Percentiles rank a stretch among this genome's conserved stretches.
Conservation (phyloP, 306 rosid species). For the Luffa acutangula region DNA sequence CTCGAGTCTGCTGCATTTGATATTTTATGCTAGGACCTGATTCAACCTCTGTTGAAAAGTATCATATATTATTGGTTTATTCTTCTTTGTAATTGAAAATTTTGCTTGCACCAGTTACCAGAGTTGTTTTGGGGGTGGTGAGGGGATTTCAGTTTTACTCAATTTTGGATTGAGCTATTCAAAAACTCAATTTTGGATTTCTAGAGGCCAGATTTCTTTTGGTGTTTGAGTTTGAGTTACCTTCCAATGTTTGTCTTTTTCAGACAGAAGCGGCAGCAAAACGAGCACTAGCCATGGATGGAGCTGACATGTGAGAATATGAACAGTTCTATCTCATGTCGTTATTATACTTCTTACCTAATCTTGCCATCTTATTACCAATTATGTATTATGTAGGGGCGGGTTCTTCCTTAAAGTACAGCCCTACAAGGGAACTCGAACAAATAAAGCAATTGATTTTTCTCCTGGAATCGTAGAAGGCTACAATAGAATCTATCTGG, state of each 20-base stretch:
- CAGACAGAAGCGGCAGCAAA: constrained; percentile 94
- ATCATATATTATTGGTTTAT: background rate
- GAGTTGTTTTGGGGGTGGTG: background rate
- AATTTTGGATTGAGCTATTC: background rate
- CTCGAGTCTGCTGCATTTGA: background rate
- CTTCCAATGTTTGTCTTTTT: constrained; percentile 10
- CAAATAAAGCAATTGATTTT: constrained; percentile 42
- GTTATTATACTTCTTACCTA: background rate
- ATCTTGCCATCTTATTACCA: background rate
- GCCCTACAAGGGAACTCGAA: constrained; percentile 48
- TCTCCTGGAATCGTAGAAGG: constrained; percentile 68
- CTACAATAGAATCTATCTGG: constrained; percentile 76
- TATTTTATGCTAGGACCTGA: background rate
- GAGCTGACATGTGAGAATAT: constrained; percentile 81
- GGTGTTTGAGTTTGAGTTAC: constrained; percentile 2
- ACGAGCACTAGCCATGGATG: constrained; percentile 83
- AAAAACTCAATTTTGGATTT: background rate
- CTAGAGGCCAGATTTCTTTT: background rate
- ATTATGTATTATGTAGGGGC: constrained; percentile 44
- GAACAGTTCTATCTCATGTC: constrained; percentile 3
- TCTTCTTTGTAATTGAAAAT: background rate
- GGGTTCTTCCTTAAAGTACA: constrained; percentile 73
- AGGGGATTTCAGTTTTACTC: background rate
- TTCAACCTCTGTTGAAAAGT: background rate
- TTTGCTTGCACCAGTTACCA: background rate